Conservation (phyloP, 257 asterid species). For the Prunella vulgaris region DNA sequence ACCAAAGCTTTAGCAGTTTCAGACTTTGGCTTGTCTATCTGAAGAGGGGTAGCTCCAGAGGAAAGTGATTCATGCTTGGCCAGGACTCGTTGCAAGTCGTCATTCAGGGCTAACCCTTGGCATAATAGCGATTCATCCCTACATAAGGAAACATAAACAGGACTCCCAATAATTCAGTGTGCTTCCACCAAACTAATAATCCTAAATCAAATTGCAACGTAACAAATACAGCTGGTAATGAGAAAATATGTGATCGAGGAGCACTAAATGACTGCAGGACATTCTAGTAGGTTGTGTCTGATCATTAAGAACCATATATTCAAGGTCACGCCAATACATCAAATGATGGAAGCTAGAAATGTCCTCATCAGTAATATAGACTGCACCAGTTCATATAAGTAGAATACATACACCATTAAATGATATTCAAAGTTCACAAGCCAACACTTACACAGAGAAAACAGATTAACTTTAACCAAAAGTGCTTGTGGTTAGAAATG, state of each 20-base stretch:
- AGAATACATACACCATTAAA: neutral
- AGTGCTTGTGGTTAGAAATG: neutral
- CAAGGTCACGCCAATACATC: neutral
- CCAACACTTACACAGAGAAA: neutral
- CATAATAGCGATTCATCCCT: constrained; percentile 91
- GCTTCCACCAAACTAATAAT: constrained; percentile 4
- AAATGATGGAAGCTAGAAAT: neutral
- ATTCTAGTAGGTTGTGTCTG: neutral
- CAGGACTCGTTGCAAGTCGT: constrained; percentile 86
- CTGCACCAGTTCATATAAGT: neutral
- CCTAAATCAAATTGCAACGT: constrained; percentile 7
- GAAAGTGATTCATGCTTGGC: constrained; percentile 88
- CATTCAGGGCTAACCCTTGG: constrained; percentile 91
- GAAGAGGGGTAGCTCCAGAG: constrained; percentile 54
- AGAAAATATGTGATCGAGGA: neutral
- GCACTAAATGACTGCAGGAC: constrained; percentile 8
- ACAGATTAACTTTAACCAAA: neutral
- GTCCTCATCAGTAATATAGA: constrained; percentile 1
- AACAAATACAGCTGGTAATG: neutral
- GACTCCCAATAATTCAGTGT: neutral
- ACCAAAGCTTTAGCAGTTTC: constrained; percentile 55
- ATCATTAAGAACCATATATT: constrained; percentile 8
- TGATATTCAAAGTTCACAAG: constrained; percentile 6
- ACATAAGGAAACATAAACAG: constrained; percentile 22
- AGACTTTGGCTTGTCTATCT: constrained; percentile 47